These are phyloP conservation scores for Xerocomus spinulosus DNA, from an alignment of 768 basidiomycete genomes.

Conservation along the genomic window DNA sequence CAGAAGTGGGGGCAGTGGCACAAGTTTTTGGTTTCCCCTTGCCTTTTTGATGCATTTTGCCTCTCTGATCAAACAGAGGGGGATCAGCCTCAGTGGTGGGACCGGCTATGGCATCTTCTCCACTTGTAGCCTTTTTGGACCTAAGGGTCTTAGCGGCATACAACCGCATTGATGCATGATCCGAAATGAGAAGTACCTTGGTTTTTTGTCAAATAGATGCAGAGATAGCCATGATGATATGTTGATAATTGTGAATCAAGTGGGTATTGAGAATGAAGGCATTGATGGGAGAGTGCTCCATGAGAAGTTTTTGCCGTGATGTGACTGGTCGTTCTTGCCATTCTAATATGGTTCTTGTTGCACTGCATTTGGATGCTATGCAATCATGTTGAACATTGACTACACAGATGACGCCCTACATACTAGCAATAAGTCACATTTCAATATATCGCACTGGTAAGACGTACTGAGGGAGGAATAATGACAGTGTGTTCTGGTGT, in stretches of 20 bases:
- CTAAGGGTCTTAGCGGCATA: no score
- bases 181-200: no score
- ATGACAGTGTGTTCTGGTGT: neutral
- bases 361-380: neutral
- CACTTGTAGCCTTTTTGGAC: no score
- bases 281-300: neutral
- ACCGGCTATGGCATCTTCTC: no score
- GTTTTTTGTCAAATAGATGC: neutral
- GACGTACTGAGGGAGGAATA: neutral
- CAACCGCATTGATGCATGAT: no score
- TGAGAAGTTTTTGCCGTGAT: neutral
- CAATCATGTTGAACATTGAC: conserved; percentile 2
- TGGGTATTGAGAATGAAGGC: neutral
- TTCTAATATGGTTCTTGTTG: neutral
- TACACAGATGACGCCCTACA: neutral
- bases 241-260: neutral
- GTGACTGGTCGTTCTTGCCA: conserved; percentile 1
- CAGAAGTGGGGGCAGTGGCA: no score
- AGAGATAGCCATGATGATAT: neutral
- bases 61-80: no score
- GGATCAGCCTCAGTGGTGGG: no score
- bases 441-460: neutral
- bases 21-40: no score
- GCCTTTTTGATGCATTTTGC: no score
- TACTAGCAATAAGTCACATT: neutral